phyloP scores from a whole-genome alignment of 768 basidiomycete species.

The Lentinus tigrinus region DNA sequence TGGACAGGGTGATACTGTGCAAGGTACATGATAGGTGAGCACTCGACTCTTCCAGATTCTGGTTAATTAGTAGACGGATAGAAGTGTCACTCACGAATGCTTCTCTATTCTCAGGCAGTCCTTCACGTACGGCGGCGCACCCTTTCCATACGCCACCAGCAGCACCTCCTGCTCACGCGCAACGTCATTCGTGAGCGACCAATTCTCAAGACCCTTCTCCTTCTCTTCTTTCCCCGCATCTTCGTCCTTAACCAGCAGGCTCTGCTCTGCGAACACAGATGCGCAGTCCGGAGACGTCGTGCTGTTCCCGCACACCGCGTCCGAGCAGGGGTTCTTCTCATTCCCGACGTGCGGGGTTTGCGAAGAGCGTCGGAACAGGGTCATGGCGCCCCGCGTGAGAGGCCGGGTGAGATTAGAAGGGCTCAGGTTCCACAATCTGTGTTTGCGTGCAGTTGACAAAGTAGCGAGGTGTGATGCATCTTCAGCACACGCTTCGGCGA shows the following conservation, averaged over 20 bases:
- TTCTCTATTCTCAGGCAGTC: not conserved
- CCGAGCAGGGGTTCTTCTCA: not conserved
- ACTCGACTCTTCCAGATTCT: too few relatives aligned
- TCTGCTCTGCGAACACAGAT: too few relatives aligned
- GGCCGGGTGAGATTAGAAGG: not conserved
- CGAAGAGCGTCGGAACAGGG: not conserved
- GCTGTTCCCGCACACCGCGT: not conserved
- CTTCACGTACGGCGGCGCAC: not conserved
- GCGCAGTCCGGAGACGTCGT: too few relatives aligned
- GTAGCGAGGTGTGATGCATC: not conserved
- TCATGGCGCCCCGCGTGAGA: not conserved
- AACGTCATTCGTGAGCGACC: not conserved
- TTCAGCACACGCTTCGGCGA: not conserved
- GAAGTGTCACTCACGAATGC: not conserved
- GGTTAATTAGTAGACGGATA: not conserved
- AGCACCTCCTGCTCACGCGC: not conserved
- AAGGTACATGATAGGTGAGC: not conserved
- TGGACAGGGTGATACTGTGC: conserved; percentile 3
- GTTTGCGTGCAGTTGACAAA: not conserved
- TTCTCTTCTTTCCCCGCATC: too few relatives aligned
- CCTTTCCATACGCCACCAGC: not conserved
- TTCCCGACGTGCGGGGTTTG: too few relatives aligned
- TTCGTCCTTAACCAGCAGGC: too few relatives aligned
- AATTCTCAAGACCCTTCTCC: too few relatives aligned
- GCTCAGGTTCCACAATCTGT: not conserved